Evolutionary conservation across 2,329 filamentous ascomycete genomes (phyloP), one percentile per base, ranked within the genome.

Genomic region (Phaeosphaeria sp.): DNA sequence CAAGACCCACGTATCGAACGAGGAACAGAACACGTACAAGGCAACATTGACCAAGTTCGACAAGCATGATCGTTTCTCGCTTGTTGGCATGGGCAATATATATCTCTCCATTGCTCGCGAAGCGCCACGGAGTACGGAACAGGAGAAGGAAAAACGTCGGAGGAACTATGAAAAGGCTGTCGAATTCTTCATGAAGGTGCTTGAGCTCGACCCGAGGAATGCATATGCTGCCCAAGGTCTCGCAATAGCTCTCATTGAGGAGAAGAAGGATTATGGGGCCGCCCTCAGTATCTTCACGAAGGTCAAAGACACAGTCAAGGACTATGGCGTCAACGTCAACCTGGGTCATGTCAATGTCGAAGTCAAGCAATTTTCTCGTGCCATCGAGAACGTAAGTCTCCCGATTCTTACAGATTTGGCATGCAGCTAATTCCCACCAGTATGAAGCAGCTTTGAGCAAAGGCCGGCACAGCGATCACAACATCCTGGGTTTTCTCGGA

Each of bases 31-130:
- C 3, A 93, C 97, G 75, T 96, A 96, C 83, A 99, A 98, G 80
- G 93, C 97, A 77, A 98, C 94, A 0, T 82, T 99, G 27, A 92
- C 96, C 74, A 89, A 93, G 65, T 72, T 64, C 4, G 94, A 99
- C 81, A 99, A 98, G 83, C 95, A 99, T 74, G 95, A 99, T 75
- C 86, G 92, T n/a, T 99, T 99, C 76, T 92, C 95, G 4, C 83
- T 99, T 25, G 93, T 96, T 24, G 94, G 92, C 15, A 98, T 99
- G 94, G 95, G 95, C 43, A 99, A 99, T 74, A 82, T 99, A n/a
- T 90, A 94, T 67, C 85, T 99, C 42, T 83, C 90, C 65, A 88
- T 92, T 60, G 95, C 95, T 9, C 88, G 95, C 67, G 96, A 99
- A 77, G 97, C 98, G 93, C 91, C 92, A 27, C 88, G 93, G 50